phyloP scores from a whole-genome alignment of 1,139 yeast genomes.

The Hansenula lynferdii region DNA sequence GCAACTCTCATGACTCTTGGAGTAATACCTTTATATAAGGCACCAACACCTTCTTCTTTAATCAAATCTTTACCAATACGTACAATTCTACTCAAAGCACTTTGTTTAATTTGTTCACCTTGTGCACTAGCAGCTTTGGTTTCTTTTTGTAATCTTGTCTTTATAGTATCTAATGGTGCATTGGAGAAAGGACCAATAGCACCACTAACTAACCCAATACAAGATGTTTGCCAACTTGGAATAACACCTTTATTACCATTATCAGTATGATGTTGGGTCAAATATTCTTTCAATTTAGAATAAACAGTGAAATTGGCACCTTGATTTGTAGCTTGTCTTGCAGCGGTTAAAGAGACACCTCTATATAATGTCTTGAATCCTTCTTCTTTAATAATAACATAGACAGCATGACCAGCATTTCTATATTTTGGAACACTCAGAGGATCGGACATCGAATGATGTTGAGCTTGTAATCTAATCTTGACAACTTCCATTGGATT shows the following conservation, averaged over 20 bases:
- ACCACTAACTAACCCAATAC: conserved; percentile 89
- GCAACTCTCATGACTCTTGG: conserved; percentile 99
- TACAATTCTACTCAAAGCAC: conserved; percentile 56
- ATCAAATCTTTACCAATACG: conserved; percentile 79
- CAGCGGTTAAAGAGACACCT: conserved; percentile 94
- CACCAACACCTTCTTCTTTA: conserved; percentile 83
- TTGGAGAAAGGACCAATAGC: conserved; percentile 97
- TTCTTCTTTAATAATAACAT: conserved; percentile 82
- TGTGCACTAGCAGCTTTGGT: conserved; percentile 67
- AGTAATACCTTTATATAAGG: conserved; percentile 94
- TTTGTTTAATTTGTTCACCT: conserved; percentile 34
- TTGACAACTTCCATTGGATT: conserved; percentile 98
- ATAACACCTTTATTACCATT: conserved; percentile 36
- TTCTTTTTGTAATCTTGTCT: conserved; percentile 94
- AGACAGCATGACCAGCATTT: conserved; percentile 90
- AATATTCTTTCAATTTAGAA: conserved; percentile 71
- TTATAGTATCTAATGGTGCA: conserved; percentile 96
- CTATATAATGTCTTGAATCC: conserved; percentile 86
- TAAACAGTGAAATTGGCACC: conserved; percentile 98
- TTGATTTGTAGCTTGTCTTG: conserved; percentile 97
- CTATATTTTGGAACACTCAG: conserved; percentile 66
- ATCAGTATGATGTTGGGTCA: conserved; percentile 61
- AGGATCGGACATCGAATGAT: conserved; percentile 84
- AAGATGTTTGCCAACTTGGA: conserved; percentile 93
- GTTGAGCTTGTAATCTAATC: conserved; percentile 94